Evolutionary conservation across 1,284 basidiomycete genomes (phyloP), one percentile per base, ranked within the genome.

Genomic region (Fistulina hepatica): DNA sequence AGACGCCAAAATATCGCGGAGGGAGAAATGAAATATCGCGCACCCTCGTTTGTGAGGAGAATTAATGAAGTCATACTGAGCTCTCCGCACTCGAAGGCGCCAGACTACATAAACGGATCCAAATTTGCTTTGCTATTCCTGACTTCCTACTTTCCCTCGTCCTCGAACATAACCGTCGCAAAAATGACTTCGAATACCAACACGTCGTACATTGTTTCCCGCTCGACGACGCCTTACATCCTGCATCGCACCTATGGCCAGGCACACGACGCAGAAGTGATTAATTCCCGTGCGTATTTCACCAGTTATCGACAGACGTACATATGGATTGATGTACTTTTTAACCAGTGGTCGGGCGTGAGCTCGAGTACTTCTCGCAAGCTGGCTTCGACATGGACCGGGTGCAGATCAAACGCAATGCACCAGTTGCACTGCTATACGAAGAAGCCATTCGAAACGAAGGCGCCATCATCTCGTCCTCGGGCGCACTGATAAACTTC

Each of bases 371-470:
- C 68, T 97, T 97, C 76, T 98, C 95, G 37, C 85, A 97, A 65
- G 94, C 95, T 45, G 94, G 94, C 48, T 98, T 99, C 66, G 95
- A 99, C 68, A 95, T 98, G 88, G 76, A 83, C 54, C 75, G 77
- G 50, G 81, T 86, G 59, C 75, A 81, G 53, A 66, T 85, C 52
- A 85, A 95, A 73, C 89, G 95, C 60, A 99, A 99, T 54, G 93
- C 93, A 6, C 78, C 94, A 26, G 83, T 92, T 39, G 91, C 94
- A 4, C 76, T 86, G 57, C 81, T 99, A 33, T 99, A 99, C 67
- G 94, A 99, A 60, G 95, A 99, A 55, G 94, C 94, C 53, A 84
- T 97, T 66, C 80, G 86, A 52, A 95, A 97, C 62, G 94, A 98
- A 60, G 93, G 94, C 47, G 94, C 94, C 52, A 85, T 97, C 67